Evolutionary conservation across 2,329 filamentous ascomycete species (phyloP).

Genomic region (Lachnellula cervina): DNA sequence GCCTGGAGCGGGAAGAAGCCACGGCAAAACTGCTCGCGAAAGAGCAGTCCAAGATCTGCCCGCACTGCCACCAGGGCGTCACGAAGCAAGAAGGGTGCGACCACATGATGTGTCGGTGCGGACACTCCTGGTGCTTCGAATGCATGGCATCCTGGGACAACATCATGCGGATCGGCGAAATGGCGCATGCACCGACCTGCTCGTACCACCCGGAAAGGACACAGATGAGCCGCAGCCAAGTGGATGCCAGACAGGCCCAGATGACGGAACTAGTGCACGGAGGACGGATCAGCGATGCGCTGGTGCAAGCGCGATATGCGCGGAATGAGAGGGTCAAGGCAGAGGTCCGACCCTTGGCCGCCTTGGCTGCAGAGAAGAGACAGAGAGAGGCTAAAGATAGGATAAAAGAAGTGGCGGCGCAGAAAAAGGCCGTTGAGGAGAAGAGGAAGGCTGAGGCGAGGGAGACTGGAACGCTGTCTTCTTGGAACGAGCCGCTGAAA

Average conservation of each 20-base stretch:
- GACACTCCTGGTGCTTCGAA: constrained; percentile 21
- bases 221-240: constrained; percentile 1
- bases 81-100: constrained; percentile 19
- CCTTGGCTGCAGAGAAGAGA: constrained; percentile 15
- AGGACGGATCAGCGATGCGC: constrained; percentile 12
- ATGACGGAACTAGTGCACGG: constrained; percentile 19
- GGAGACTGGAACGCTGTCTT: background rate
- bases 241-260: background rate
- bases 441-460: background rate
- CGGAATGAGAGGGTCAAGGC: constrained; percentile 7
- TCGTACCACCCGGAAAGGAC: constrained; percentile 7
- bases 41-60: constrained; percentile 17
- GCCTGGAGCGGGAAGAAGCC: constrained; percentile 22
- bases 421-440: background rate
- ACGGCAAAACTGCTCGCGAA: constrained; percentile 22
- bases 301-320: constrained; percentile 7
- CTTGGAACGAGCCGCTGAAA: background rate
- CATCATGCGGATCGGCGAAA: constrained; percentile 14
- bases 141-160: constrained; percentile 22
- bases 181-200: constrained; percentile 17
- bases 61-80: constrained; percentile 19
- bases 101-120: constrained; percentile 24
- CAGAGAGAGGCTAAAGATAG: constrained; percentile 1
- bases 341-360: constrained; percentile 11
- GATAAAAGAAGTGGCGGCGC: background rate